Evolutionary conservation across 257 asterid genomes (phyloP).

Genomic region (Oldenlandia corymbosa): DNA sequence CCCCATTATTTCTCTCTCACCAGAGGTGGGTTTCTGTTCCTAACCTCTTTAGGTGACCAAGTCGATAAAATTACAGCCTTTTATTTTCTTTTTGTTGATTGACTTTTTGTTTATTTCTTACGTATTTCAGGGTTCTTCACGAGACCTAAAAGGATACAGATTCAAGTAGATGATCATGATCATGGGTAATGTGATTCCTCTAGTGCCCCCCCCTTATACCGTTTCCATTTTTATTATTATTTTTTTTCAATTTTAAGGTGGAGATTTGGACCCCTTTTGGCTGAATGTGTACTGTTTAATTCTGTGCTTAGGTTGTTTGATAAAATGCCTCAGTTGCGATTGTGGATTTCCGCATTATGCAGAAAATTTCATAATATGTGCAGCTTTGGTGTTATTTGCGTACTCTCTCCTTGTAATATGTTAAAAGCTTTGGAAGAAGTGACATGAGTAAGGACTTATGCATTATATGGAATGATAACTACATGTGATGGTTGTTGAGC

Average conservation of each 20-base stretch:
- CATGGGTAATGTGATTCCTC: slow-evolving; percentile 69
- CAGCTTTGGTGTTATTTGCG: too few species aligned
- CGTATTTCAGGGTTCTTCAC: slow-evolving; percentile 59
- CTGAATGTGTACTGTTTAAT: neutral
- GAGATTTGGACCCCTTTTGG: neutral
- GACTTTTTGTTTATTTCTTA: neutral
- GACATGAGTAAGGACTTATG: too few species aligned
- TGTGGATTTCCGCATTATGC: too few species aligned
- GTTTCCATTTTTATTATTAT: neutral
- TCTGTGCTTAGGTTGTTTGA: neutral
- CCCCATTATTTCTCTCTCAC: slow-evolving; percentile 36
- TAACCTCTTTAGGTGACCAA: too few species aligned
- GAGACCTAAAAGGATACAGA: slow-evolving; percentile 57
- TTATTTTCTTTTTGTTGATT: neutral
- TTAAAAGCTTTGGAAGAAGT: too few species aligned
- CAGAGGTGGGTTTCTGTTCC: slow-evolving; percentile 35
- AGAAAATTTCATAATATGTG: neutral
- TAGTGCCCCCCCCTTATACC: too few species aligned
- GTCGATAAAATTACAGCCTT: neutral
- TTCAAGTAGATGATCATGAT: slow-evolving; percentile 68
- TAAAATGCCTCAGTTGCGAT: neutral
- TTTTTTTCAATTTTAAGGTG: neutral
- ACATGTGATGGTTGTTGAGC: too few species aligned
- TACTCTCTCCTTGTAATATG: too few species aligned
- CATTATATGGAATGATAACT: too few species aligned